A percentile compares a stretch with the other conserved stretches of the same genome.
Conservation (phyloP, 345 rosid species). For the Aquilaria sinensis region DNA sequence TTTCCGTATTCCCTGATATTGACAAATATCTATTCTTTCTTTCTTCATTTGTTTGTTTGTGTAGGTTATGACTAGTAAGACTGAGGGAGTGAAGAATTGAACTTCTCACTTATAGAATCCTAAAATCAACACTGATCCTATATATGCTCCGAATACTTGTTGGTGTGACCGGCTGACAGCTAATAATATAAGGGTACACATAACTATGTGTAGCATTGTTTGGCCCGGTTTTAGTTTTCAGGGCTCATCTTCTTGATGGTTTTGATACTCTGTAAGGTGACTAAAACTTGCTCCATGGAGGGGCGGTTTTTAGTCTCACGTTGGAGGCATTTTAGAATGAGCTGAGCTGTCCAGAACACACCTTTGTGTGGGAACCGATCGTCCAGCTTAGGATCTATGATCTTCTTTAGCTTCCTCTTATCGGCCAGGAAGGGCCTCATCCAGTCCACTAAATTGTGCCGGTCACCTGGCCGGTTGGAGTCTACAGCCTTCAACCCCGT, state of each 20-base stretch:
- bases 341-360: constrained; percentile 36
- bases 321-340: constrained; percentile 47
- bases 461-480: constrained; percentile 33
- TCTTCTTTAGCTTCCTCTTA: constrained; percentile 48
- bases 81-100: too few species aligned
- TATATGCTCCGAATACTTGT: neutral
- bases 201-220: neutral
- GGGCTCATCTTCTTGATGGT: constrained; percentile 16
- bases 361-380: constrained; percentile 42
- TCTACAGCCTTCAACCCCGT: constrained; percentile 68
- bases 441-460: constrained; percentile 58
- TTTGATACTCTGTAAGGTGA: constrained; percentile 28
- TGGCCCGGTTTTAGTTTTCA: neutral
- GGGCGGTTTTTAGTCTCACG: constrained; percentile 65
- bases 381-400: constrained; percentile 67
- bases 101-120: too few species aligned
- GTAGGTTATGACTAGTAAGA: too few species aligned
- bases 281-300: constrained; percentile 57
- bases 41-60: too few species aligned
- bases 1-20: too few species aligned
- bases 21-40: too few species aligned
- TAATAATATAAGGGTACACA: too few species aligned
- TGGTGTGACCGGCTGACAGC: neutral
- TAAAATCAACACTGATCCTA: too few species aligned
- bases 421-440: constrained; percentile 37